Conservation (phyloP, 2,329 filamentous ascomycete species). For the Arthrobotrys musiformis region DNA sequence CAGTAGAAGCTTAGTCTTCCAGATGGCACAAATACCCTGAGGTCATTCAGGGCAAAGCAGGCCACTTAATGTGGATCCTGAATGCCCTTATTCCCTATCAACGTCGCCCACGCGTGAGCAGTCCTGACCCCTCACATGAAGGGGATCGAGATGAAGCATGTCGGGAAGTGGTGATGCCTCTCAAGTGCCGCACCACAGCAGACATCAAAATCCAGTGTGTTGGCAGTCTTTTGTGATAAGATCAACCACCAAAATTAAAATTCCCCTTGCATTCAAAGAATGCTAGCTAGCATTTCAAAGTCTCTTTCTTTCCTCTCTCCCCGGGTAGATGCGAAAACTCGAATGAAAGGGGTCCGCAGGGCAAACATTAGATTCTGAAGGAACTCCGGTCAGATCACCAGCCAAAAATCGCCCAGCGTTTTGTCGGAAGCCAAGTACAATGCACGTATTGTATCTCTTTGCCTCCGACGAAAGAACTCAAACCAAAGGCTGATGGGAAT, state of each 20-base stretch:
- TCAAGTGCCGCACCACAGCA: conserved; percentile 45
- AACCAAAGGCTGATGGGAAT: conserved; percentile 30
- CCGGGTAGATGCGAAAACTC: conserved; percentile 19
- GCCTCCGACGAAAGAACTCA: conserved; percentile 16
- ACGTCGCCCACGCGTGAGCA: conserved; percentile 30
- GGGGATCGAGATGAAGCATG: conserved; percentile 2
- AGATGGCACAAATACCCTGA: conserved; percentile 35
- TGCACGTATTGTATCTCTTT: conserved; percentile 8
- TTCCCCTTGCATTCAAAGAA: conserved; percentile 55
- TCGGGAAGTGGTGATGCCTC: conserved; percentile 26
- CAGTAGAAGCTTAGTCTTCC: conserved; percentile 25
- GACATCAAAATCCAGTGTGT: not conserved
- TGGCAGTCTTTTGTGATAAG: conserved; percentile 24
- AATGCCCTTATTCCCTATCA: conserved; percentile 34
- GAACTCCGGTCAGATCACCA: conserved; percentile 38
- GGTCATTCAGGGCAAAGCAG: conserved; percentile 27
- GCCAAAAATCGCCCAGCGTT: conserved; percentile 4
- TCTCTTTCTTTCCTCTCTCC: conserved; percentile 17
- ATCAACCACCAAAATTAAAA: conserved; percentile 32
- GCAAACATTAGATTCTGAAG: conserved; percentile 37
- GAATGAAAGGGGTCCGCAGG: conserved; percentile 24
- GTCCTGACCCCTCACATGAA: conserved; percentile 50
- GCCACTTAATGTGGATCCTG: conserved; percentile 22
- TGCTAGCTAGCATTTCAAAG: conserved; percentile 36
- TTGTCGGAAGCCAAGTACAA: not conserved